These are phyloP conservation scores for Choiromyces venosus DNA, from an alignment of 495 filamentous ascomycete genomes.

Conservation along the genomic window DNA sequence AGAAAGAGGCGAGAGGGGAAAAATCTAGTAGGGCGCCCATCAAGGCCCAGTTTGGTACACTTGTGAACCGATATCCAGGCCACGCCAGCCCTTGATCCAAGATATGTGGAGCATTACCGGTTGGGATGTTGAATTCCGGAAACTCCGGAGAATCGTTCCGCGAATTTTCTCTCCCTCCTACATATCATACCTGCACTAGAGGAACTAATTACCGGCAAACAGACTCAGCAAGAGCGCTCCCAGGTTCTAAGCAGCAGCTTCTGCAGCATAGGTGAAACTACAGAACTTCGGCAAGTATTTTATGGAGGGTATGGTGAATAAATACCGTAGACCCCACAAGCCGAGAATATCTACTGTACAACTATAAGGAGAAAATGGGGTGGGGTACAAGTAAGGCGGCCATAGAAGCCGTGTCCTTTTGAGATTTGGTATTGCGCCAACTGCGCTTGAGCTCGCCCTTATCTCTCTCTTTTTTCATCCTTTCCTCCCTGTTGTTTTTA, in stretches of 20 bases:
- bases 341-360: background rate
- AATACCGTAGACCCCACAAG: background rate
- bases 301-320: background rate
- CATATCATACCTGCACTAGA: background rate
- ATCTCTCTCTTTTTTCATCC: background rate
- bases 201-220: conserved; percentile 2
- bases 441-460: background rate
- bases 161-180: background rate
- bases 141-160: conserved; percentile 26
- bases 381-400: background rate
- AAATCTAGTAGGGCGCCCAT: background rate
- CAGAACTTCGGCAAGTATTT: background rate
- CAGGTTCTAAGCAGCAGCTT: conserved; percentile 9
- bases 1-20: background rate
- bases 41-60: conserved; percentile 6
- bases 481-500: background rate
- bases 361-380: background rate
- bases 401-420: background rate
- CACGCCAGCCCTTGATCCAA: conserved; percentile 5
- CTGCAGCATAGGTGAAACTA: conserved; percentile 6
- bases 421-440: background rate
- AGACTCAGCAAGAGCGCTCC: conserved; percentile 6
- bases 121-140: conserved; percentile 4
- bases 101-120: conserved; percentile 17
- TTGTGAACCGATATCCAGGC: conserved; percentile 22